Base-by-base conservation (phyloP, 2,329 filamentous ascomycete species). In the Samsoniella hepiali region DNA sequence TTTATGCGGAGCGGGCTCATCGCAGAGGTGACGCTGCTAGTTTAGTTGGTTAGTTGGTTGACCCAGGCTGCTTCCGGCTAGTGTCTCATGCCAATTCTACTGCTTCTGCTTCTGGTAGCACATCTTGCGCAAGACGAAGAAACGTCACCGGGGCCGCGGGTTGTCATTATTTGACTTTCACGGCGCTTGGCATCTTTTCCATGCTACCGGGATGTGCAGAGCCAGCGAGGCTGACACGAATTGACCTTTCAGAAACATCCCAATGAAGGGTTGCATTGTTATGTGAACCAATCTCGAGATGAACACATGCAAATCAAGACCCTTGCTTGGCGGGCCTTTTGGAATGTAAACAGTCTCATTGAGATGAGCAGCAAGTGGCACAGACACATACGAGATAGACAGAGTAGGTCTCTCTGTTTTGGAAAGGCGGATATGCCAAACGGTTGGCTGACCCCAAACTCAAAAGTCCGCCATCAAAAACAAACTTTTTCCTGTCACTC, bases 21-120 rank as follows among this genome's bases (percentile, higher is more conserved):
- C 22, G 45, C n/a, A 61, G 58, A 51, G 36, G 38, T 54, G 58
- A 61, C 38, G 49, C 47, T 61, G 58, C 49, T 61, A 45, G 49
- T 34, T 31, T 17, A 36, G 17, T 47, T 22, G 7, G 40, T 15
- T 22, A 29, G 22, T 29, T 45, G 13, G 8, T 34, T 44, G 47
- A 36, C 13, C 31, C 13, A 38, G 36, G 49, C 58, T 61, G 58
- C 47, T 61, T 61, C 47, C 1, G 58, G 49, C 34, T 61, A 53
- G 58, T 61, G 49, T 61, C 57, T 59, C 57, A 31, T 5, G 5
- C 32, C 27, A 51, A 60, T 51, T 32, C 31, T 59, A 29, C 31
- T 27, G 40, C 29, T 36, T 36, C 17, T 34, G 32, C 3, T 50
- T 34, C 31, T 6, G 56, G 50, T 50, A n/a, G 31, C 44, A 11